A percentile compares a stretch with the other conserved stretches of the same genome.
Conservation (phyloP, 768 basidiomycete species). For the Leucosporidium yakuticum region DNA sequence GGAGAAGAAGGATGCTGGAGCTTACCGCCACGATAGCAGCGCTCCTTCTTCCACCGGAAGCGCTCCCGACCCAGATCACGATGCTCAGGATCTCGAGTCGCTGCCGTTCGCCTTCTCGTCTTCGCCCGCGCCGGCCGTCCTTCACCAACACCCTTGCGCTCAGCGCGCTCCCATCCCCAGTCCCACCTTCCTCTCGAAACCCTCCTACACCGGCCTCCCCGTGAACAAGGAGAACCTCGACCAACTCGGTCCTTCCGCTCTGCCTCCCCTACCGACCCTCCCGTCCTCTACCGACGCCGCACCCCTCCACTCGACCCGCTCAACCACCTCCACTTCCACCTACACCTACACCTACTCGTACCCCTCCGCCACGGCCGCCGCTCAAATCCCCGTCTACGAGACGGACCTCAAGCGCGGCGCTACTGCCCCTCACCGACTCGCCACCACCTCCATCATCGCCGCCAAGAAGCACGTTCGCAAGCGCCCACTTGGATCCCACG, state of each 20-base stretch:
- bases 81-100: slow-evolving; percentile 26
- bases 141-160: neutral
- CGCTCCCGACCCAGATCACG: slow-evolving; percentile 10
- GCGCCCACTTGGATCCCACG: slow-evolving; percentile 33
- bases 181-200: neutral
- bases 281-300: neutral
- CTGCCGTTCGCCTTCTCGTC: slow-evolving; percentile 27
- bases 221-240: slow-evolving; percentile 10
- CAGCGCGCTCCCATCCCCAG: too few relatives aligned
- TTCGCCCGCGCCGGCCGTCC: slow-evolving; percentile 8
- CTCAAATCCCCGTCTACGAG: neutral
- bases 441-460: slow-evolving; percentile 22
- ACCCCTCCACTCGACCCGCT: neutral
- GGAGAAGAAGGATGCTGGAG: slow-evolving; percentile 29
- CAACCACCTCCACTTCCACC: neutral
- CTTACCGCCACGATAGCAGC: slow-evolving; percentile 5
- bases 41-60: slow-evolving; percentile 16
- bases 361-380: neutral
- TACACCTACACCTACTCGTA: slow-evolving; percentile 19
- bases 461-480: slow-evolving; percentile 34
- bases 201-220: neutral
- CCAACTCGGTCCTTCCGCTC: neutral
- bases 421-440: neutral
- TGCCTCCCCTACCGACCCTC: neutral
- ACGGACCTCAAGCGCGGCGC: too few relatives aligned